phyloP scores from a whole-genome alignment of 140 eudicot species.

The Cichorium intybus region DNA sequence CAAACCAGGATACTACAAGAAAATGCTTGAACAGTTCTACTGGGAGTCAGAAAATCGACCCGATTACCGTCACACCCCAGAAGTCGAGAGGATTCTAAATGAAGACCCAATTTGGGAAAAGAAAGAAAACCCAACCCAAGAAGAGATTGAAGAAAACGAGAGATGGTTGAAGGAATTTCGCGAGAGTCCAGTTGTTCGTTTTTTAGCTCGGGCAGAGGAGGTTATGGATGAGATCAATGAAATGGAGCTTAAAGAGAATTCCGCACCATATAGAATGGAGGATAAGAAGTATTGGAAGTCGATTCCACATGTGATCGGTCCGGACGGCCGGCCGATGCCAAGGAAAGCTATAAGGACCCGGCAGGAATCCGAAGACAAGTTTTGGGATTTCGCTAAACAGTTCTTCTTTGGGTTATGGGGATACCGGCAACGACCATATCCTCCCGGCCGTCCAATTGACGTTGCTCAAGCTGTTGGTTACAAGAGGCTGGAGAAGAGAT shows the following conservation, averaged over 20 bases:
- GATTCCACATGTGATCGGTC: slow-evolving; percentile 72
- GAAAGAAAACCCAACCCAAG: slow-evolving; percentile 63
- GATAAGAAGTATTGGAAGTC: slow-evolving; percentile 69
- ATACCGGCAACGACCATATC: slow-evolving; percentile 78
- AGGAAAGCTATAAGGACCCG: slow-evolving; percentile 48
- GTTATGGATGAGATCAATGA: slow-evolving; percentile 62
- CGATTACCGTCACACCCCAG: slow-evolving; percentile 73
- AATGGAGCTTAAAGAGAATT: slow-evolving; percentile 59
- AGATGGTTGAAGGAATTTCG: slow-evolving; percentile 68
- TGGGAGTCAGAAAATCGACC: slow-evolving; percentile 79
- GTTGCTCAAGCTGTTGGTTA: slow-evolving; percentile 87
- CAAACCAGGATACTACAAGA: slow-evolving; percentile 57
- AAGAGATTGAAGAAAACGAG: slow-evolving; percentile 75
- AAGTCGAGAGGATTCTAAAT: slow-evolving; percentile 56
- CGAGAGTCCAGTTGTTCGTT: slow-evolving; percentile 60
- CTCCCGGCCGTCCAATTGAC: slow-evolving; percentile 89
- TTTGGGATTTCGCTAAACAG: slow-evolving; percentile 91
- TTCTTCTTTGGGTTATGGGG: slow-evolving; percentile 97
- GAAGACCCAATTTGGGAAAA: slow-evolving; percentile 65
- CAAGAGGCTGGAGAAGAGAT: slow-evolving; percentile 67
- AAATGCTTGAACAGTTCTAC: slow-evolving; percentile 71
- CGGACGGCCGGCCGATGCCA: slow-evolving; percentile 92
- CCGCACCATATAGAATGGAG: slow-evolving; percentile 45
- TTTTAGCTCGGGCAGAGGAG: slow-evolving; percentile 52
- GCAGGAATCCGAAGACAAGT: slow-evolving; percentile 61